phyloP scores from a whole-genome alignment of 2,329 filamentous ascomycete species.

The Talaromyces marneffei region DNA sequence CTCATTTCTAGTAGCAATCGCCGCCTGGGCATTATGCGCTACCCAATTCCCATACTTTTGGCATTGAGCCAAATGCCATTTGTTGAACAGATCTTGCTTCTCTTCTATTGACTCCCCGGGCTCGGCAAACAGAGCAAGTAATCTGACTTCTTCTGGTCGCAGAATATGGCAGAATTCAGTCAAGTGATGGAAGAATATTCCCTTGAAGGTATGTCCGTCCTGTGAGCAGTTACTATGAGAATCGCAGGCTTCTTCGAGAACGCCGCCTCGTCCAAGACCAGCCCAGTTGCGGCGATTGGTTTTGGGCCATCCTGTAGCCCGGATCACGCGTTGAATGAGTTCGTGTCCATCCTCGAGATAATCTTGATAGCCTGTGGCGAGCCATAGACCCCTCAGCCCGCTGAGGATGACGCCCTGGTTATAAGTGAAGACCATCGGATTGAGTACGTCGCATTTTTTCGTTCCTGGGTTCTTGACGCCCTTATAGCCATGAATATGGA shows the following conservation, averaged over 20 bases:
- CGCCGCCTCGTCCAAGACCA: slow-evolving; percentile 70
- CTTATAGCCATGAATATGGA: slow-evolving; percentile 67
- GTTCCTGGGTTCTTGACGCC: slow-evolving; percentile 57
- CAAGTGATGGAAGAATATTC: slow-evolving; percentile 89
- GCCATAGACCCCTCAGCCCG: slow-evolving; percentile 73
- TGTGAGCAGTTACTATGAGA: slow-evolving; percentile 68
- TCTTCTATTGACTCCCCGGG: slow-evolving; percentile 35
- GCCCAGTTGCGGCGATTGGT: slow-evolving; percentile 51
- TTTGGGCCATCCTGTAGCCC: slow-evolving; percentile 67
- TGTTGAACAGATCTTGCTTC: slow-evolving; percentile 38
- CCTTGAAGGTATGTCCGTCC: slow-evolving; percentile 85
- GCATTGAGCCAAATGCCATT: slow-evolving; percentile 57
- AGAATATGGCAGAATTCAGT: slow-evolving; percentile 69
- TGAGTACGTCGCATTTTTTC: slow-evolving; percentile 68
- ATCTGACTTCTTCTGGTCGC: slow-evolving; percentile 42
- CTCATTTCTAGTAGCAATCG: slow-evolving; percentile 61
- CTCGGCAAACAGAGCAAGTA: slow-evolving; percentile 38
- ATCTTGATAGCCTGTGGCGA: slow-evolving; percentile 62
- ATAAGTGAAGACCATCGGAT: slow-evolving; percentile 91
- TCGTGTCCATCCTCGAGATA: slow-evolving; percentile 75
- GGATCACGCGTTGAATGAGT: slow-evolving; percentile 68
- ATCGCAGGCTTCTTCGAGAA: slow-evolving; percentile 83
- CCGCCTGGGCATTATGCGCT: slow-evolving; percentile 69
- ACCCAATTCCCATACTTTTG: slow-evolving; percentile 67
- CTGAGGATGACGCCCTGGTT: slow-evolving; percentile 89